Evolutionary conservation across 1,284 basidiomycete species (phyloP).

Genomic region (Melampsora americana): DNA sequence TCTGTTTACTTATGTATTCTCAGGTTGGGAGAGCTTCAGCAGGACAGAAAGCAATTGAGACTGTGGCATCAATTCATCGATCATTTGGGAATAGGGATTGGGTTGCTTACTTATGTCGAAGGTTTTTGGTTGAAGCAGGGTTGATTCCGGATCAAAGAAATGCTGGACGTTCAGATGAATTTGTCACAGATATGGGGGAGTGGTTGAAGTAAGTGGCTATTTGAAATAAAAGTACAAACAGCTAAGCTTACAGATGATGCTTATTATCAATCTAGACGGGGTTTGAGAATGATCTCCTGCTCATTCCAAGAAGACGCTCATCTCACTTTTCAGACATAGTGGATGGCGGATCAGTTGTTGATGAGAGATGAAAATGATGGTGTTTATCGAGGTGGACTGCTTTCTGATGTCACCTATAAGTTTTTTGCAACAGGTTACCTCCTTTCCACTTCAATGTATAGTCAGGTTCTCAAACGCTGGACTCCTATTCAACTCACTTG

Average conservation of each 20-base stretch:
- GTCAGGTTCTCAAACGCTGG: background rate
- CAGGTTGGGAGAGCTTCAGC: background rate
- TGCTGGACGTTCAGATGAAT: background rate
- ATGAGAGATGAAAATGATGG: background rate
- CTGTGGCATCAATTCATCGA: background rate
- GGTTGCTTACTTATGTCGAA: no score
- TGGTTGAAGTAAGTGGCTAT: constrained; percentile 3
- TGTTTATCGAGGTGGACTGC: background rate
- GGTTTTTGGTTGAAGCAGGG: no score
- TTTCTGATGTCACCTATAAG: constrained; percentile 17
- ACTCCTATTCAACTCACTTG: constrained; percentile 17
- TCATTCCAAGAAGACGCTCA: background rate
- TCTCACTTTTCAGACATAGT: constrained; percentile 11
- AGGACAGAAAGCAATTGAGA: background rate
- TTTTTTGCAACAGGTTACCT: constrained; percentile 16
- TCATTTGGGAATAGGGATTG: background rate
- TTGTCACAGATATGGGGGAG: background rate
- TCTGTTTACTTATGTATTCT: no score
- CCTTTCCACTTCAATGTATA: constrained; percentile 12
- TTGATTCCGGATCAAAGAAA: background rate
- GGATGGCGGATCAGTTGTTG: background rate
- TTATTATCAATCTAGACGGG: background rate
- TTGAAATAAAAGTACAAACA: background rate
- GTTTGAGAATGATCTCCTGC: background rate
- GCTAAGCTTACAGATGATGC: background rate